phyloP scores from a whole-genome alignment of 768 basidiomycete species.

The Mycena galericulata region DNA sequence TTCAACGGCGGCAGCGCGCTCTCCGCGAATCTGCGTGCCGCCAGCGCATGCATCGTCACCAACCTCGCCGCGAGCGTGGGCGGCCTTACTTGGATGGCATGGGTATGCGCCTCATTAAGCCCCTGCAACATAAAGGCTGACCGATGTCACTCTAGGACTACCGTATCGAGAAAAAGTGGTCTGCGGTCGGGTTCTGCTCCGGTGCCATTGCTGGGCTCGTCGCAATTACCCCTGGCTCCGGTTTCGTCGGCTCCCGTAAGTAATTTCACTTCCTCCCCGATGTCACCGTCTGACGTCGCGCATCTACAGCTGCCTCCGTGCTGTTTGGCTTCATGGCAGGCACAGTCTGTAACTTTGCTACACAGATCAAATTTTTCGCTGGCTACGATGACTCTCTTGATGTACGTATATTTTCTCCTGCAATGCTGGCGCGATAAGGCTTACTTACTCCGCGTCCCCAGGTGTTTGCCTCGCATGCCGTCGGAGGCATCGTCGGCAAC shows the following conservation, averaged over 20 bases:
- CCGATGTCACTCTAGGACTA: conserved; percentile 69
- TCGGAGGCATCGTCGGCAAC: conserved; percentile 87
- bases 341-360: conserved; percentile 92
- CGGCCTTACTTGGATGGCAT: conserved; percentile 93
- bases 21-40: conserved; percentile 88
- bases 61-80: conserved; percentile 92
- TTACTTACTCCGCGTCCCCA: conserved; percentile 42
- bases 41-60: conserved; percentile 91
- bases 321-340: conserved; percentile 89
- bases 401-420: conserved; percentile 52
- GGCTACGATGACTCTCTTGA: conserved; percentile 86
- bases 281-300: not conserved
- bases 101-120: conserved; percentile 57
- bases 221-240: conserved; percentile 88
- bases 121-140: not conserved
- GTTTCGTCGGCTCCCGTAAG: conserved; percentile 83
- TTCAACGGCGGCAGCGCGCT: conserved; percentile 96
- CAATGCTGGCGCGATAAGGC: not conserved
- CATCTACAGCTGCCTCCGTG: conserved; percentile 76
- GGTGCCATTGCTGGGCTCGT: conserved; percentile 93
- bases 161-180: conserved; percentile 94
- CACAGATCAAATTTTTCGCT: conserved; percentile 88
- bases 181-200: conserved; percentile 94
- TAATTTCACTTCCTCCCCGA: conserved; percentile 27
- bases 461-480: conserved; percentile 89